Evolutionary conservation across 345 rosid genomes (phyloP).

Genomic region (Pseudoturritis turrita): DNA sequence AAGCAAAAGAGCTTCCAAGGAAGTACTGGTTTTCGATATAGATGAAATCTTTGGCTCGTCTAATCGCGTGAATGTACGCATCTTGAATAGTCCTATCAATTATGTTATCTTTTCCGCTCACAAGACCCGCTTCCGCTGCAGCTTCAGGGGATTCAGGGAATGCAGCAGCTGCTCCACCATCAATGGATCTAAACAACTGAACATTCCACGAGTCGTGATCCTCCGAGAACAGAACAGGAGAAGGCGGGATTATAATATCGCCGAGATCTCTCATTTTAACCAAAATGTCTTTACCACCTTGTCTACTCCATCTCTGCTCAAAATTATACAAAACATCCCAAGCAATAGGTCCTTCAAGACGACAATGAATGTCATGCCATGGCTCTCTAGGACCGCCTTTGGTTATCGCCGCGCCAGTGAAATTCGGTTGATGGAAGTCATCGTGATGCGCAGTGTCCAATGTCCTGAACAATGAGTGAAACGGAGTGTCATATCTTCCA

Average conservation of each 20-base stretch:
- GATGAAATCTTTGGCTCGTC: slow-evolving; percentile 92
- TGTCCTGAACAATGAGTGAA: slow-evolving; percentile 95
- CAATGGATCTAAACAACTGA: slow-evolving; percentile 93
- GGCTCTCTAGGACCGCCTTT: slow-evolving; percentile 99
- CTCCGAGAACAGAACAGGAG: slow-evolving; percentile 70
- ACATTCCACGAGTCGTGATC: slow-evolving; percentile 92
- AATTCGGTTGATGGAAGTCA: slow-evolving; percentile 98
- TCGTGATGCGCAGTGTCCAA: slow-evolving; percentile 92
- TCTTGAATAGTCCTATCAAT: slow-evolving; percentile 97
- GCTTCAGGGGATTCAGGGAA: slow-evolving; percentile 96
- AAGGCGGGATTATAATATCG: slow-evolving; percentile 73
- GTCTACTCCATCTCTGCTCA: slow-evolving; percentile 95
- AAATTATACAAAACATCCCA: slow-evolving; percentile 96
- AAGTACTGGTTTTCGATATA: slow-evolving; percentile 97
- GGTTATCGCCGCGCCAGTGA: slow-evolving; percentile 63
- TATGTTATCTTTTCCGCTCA: slow-evolving; percentile 94
- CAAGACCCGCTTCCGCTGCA: slow-evolving; percentile 89
- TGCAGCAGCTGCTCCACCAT: slow-evolving; percentile 98
- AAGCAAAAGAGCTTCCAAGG: slow-evolving; percentile 83
- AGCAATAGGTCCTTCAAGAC: slow-evolving; percentile 95
- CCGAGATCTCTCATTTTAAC: slow-evolving; percentile 77
- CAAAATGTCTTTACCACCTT: slow-evolving; percentile 85
- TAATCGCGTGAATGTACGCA: slow-evolving; percentile 86
- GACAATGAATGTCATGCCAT: slow-evolving; percentile 97
- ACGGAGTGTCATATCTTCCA: slow-evolving; percentile 89